Conservation (phyloP, 148 eudicot genomes). For the Rhododendron ovatum region DNA sequence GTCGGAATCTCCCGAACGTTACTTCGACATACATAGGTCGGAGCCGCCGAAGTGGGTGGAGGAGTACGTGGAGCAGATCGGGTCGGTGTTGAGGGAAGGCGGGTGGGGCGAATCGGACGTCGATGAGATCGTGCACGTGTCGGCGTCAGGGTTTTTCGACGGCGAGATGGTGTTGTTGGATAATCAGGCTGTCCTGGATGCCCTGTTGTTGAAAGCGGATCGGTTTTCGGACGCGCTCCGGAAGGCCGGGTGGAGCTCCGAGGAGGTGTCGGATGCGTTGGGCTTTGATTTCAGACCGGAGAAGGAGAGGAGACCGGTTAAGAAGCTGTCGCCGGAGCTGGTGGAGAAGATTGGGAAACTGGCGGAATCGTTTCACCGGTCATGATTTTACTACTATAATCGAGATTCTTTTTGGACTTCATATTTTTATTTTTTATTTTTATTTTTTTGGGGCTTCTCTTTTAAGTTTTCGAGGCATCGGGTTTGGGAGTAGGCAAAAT, state of each 20-base stretch:
- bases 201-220: conserved; percentile 61
- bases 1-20: conserved; percentile 60
- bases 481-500: conserved; percentile 11
- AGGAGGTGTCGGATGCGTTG: conserved; percentile 72
- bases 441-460: neutral
- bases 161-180: conserved; percentile 70
- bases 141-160: conserved; percentile 71
- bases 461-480: conserved; percentile 7
- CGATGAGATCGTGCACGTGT: conserved; percentile 59
- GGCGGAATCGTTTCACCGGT: conserved; percentile 61
- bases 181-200: conserved; percentile 70
- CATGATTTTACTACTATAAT: conserved; percentile 17
- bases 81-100: conserved; percentile 65
- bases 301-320: conserved; percentile 50
- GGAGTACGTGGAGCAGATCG: conserved; percentile 53
- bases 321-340: conserved; percentile 63
- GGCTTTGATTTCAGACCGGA: conserved; percentile 64
- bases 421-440: neutral
- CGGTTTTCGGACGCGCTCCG: conserved; percentile 62
- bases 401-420: conserved; percentile 28
- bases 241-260: conserved; percentile 91
- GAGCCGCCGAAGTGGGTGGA: conserved; percentile 59
- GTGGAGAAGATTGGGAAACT: conserved; percentile 58
- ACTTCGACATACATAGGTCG: conserved; percentile 48
- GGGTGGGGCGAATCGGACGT: conserved; percentile 90